A percentile compares a stretch with the other conserved stretches of the same genome.
phyloP scores from a whole-genome alignment of 1,139 yeast species.

The Diutina neorugosa region DNA sequence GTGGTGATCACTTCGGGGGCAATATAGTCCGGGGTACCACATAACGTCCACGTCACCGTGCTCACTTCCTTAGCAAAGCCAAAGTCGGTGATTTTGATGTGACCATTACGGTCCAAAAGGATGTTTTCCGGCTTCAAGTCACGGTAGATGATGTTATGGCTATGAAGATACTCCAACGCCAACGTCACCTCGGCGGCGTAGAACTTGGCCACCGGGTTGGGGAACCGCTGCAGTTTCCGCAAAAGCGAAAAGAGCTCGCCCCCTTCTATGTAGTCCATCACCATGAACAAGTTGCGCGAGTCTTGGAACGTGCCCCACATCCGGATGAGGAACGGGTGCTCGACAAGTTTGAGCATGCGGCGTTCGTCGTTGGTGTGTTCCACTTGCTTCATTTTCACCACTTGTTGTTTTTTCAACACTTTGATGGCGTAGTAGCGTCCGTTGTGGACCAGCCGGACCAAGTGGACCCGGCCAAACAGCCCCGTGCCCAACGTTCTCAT shows the following conservation, averaged over 20 bases:
- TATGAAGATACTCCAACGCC: slow-evolving; percentile 47
- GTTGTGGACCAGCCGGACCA: slow-evolving; percentile 46
- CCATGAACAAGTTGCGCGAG: slow-evolving; percentile 42
- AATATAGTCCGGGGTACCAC: slow-evolving; percentile 55
- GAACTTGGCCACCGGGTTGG: slow-evolving; percentile 52
- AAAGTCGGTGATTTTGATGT: slow-evolving; percentile 47
- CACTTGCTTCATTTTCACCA: slow-evolving; percentile 49
- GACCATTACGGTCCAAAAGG: slow-evolving; percentile 45
- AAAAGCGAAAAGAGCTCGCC: slow-evolving; percentile 46
- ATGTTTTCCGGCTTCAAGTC: slow-evolving; percentile 54
- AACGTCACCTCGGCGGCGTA: slow-evolving; percentile 51
- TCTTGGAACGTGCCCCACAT: slow-evolving; percentile 62
- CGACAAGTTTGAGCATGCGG: slow-evolving; percentile 41
- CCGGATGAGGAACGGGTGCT: slow-evolving; percentile 47
- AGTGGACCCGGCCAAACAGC: slow-evolving; percentile 50
- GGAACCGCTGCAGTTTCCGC: slow-evolving; percentile 47
- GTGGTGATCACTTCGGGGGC: slow-evolving; percentile 55
- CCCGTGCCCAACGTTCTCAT: slow-evolving; percentile 51
- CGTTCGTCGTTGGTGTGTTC: slow-evolving; percentile 56
- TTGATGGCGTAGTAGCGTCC: slow-evolving; percentile 51
- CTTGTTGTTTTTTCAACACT: slow-evolving; percentile 45
- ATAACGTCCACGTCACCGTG: slow-evolving; percentile 47
- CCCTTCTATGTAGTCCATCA: slow-evolving; percentile 55
- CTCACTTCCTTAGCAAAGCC: slow-evolving; percentile 53
- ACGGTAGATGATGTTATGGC: slow-evolving; percentile 45